phyloP scores from a whole-genome alignment of 371 early-diverging fungal genomes.

The Rhizopus delemar region DNA sequence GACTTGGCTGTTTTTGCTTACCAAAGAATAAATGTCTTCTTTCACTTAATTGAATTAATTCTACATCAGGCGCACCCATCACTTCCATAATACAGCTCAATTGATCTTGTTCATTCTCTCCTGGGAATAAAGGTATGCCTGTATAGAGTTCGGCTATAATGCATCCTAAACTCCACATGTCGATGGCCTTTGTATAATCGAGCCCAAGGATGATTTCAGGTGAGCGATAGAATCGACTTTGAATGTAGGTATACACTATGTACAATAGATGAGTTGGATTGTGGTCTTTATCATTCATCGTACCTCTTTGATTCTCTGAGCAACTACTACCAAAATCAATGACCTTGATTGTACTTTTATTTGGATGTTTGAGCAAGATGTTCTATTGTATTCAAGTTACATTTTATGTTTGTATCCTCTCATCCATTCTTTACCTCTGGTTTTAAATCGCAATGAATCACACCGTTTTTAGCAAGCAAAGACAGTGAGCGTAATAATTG shows the following conservation, averaged over 20 bases:
- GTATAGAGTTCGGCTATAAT: slow-evolving; percentile 95
- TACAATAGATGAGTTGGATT: too few relatives aligned
- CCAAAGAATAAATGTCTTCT: slow-evolving; percentile 87
- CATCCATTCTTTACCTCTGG: slow-evolving; percentile 64
- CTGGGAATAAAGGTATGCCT: slow-evolving; percentile 94
- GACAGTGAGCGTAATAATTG: slow-evolving; percentile 90
- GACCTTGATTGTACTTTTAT: slow-evolving; percentile 87
- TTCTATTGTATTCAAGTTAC: slow-evolving; percentile 41
- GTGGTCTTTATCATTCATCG: neutral
- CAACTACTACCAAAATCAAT: slow-evolving; percentile 98
- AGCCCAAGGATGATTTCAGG: slow-evolving; percentile 82
- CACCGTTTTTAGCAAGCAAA: slow-evolving; percentile 69
- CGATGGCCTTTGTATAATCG: slow-evolving; percentile 90
- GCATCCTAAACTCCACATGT: slow-evolving; percentile 99
- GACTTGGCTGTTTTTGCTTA: slow-evolving; percentile 16
- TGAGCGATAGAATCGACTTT: slow-evolving; percentile 95
- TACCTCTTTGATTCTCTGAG: slow-evolving; percentile 74
- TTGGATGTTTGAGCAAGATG: slow-evolving; percentile 74
- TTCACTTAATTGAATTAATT: slow-evolving; percentile 74
- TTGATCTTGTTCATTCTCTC: slow-evolving; percentile 95
- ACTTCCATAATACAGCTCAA: slow-evolving; percentile 92
- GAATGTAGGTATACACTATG: slow-evolving; percentile 93
- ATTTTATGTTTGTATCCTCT: neutral
- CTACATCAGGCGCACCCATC: slow-evolving; percentile 77
- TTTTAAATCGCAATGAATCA: slow-evolving; percentile 98